A percentile compares a stretch with the other conserved stretches of the same genome.
These are phyloP conservation scores for Ophiostoma triangulosporum DNA, from an alignment of 2,329 filamentous ascomycete species.

Conservation along the genomic window DNA sequence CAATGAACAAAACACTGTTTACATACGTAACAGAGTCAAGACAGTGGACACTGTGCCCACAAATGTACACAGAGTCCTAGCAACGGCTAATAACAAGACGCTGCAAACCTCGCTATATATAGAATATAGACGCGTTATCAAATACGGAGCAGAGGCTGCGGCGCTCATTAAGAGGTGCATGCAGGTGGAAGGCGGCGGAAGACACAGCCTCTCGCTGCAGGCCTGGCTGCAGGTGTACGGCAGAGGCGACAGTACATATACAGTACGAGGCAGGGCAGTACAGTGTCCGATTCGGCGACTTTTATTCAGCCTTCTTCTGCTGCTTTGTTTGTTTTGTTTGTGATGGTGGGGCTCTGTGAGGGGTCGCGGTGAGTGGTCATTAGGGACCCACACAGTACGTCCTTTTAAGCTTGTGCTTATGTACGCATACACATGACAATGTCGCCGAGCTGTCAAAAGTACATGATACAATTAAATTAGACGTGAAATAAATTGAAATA, in stretches of 20 bases:
- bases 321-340: conserved; percentile 13
- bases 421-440: too few species aligned
- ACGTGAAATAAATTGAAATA: too few species aligned
- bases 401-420: too few species aligned
- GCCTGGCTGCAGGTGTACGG: too few species aligned
- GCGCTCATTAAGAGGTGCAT: too few species aligned
- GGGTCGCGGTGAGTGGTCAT: conserved; percentile 1
- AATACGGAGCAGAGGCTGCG: background rate
- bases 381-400: conserved; percentile 4
- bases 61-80: background rate
- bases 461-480: too few species aligned
- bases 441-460: too few species aligned
- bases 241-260: background rate
- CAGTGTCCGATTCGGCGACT: background rate
- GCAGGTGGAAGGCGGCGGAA: too few species aligned
- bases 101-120: background rate
- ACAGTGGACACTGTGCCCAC: background rate
- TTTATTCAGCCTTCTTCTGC: background rate
- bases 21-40: too few species aligned
- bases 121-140: background rate
- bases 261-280: background rate
- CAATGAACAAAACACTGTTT: background rate
- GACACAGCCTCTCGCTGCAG: too few species aligned
- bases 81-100: background rate
- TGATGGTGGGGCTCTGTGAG: conserved; percentile 9